Evolutionary conservation across 2,329 filamentous ascomycete genomes (phyloP).

Genomic region (Apiospora koreana): DNA sequence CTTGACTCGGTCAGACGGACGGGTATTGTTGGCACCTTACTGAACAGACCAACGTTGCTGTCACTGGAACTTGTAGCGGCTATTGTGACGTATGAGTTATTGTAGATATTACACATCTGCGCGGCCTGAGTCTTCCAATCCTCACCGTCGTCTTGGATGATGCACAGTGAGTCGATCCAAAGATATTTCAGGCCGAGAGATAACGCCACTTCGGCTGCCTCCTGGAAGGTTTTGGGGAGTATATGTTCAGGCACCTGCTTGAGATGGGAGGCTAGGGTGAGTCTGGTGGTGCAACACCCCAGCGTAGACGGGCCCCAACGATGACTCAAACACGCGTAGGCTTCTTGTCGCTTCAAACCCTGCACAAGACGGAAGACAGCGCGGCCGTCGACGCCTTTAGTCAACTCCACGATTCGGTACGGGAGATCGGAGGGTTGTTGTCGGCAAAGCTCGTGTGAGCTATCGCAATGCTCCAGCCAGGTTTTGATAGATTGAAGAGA

Average conservation of each 20-base stretch:
- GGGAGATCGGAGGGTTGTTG: neutral
- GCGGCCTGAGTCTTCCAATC: conserved; percentile 13
- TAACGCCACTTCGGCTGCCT: conserved; percentile 5
- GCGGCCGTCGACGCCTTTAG: neutral
- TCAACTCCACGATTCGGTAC: neutral
- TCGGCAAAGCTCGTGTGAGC: neutral
- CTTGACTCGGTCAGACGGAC: neutral
- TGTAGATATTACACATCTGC: conserved; percentile 10
- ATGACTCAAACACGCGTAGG: conserved; percentile 4
- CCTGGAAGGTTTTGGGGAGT: conserved; percentile 9
- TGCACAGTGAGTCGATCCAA: conserved; percentile 17
- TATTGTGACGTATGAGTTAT: conserved; percentile 11
- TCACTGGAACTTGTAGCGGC: neutral
- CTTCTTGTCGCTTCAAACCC: neutral
- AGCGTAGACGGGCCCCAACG: neutral
- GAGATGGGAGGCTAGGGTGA: neutral
- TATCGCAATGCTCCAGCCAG: neutral
- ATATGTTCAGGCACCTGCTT: neutral
- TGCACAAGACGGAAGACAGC: neutral
- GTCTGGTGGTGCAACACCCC: neutral
- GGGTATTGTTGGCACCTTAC: neutral
- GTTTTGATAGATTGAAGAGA: neutral
- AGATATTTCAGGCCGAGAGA: conserved; percentile 11
- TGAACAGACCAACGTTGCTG: neutral
- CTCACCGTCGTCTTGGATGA: conserved; percentile 13